Percentiles rank a stretch among this genome's conserved stretches.
These are phyloP conservation scores for Mortierella sp. DNA, from an alignment of 371 early-diverging fungal species.

Conservation along the genomic window DNA sequence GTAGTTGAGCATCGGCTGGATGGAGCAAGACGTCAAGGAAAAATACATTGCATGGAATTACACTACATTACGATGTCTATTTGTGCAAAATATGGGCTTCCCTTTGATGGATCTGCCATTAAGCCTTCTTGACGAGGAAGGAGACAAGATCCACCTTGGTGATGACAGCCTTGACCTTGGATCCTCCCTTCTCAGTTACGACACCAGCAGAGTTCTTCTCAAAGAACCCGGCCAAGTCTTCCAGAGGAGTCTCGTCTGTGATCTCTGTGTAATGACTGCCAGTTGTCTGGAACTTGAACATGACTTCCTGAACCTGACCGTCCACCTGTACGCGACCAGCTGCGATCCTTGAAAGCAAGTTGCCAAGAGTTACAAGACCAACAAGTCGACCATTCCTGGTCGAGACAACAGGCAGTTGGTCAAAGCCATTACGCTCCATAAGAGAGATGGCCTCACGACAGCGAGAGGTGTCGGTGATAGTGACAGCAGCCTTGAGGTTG, in stretches of 20 bases:
- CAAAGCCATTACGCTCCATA: conserved; percentile 91
- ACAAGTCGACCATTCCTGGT: conserved; percentile 68
- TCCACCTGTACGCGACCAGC: conserved; percentile 73
- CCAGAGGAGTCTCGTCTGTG: conserved; percentile 84
- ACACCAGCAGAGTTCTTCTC: conserved; percentile 90
- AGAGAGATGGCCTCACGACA: conserved; percentile 84
- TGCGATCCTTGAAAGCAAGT: conserved; percentile 85
- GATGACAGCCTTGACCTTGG: conserved; percentile 83
- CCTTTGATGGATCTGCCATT: too few relatives aligned
- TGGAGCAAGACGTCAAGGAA: too few relatives aligned
- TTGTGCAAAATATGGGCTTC: too few relatives aligned
- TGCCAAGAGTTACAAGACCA: conserved; percentile 90
- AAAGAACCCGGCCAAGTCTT: conserved; percentile 87
- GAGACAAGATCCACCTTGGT: conserved; percentile 93
- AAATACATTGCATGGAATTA: too few relatives aligned
- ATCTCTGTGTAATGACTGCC: conserved; percentile 79
- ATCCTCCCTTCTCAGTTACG: conserved; percentile 80
- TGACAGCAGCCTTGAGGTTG: conserved; percentile 83
- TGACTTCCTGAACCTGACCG: conserved; percentile 79
- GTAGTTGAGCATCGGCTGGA: too few relatives aligned
- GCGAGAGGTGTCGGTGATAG: conserved; percentile 70
- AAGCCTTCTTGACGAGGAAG: conserved; percentile 74
- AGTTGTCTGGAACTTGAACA: conserved; percentile 86
- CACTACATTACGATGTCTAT: too few relatives aligned
- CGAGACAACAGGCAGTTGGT: conserved; percentile 93